Conservation (phyloP, 225 moss, liverwort and hornwort species). For the Sphagnum contortum region DNA sequence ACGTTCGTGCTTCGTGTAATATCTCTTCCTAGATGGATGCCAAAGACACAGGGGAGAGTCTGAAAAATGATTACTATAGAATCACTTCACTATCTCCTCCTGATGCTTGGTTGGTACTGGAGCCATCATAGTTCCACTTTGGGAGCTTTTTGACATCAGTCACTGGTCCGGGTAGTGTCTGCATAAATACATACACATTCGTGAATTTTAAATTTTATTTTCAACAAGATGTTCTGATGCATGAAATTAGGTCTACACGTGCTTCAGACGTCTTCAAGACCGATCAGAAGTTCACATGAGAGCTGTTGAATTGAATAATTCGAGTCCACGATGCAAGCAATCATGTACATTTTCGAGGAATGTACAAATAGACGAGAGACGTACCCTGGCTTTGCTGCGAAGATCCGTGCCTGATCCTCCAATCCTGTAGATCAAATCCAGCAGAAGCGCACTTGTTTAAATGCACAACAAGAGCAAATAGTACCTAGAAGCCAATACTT, state of each 20-base stretch:
- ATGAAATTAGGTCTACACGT: too few species aligned
- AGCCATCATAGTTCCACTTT: conserved; percentile 47
- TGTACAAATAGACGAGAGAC: neutral
- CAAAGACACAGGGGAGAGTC: neutral
- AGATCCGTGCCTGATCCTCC: conserved; percentile 38
- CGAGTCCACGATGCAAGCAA: too few species aligned
- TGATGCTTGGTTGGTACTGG: conserved; percentile 32
- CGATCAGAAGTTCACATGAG: too few species aligned
- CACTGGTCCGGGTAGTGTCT: conserved; percentile 33
- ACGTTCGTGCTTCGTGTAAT: neutral
- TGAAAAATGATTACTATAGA: conserved; percentile 13
- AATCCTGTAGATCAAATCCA: conserved; percentile 16
- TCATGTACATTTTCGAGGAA: too few species aligned
- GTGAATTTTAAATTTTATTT: too few species aligned
- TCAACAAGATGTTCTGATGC: too few species aligned
- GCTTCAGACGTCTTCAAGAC: too few species aligned
- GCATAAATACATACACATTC: neutral
- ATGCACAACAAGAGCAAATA: too few species aligned
- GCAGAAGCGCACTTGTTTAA: too few species aligned
- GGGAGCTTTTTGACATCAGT: conserved; percentile 14
- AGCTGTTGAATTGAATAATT: too few species aligned
- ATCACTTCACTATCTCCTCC: conserved; percentile 48
- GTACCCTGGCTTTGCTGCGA: conserved; percentile 43
- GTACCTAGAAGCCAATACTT: too few species aligned
- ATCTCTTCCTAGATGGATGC: neutral